Base-by-base conservation (phyloP, 1,284 basidiomycete genomes). In the Ganoderma resinaceum region DNA sequence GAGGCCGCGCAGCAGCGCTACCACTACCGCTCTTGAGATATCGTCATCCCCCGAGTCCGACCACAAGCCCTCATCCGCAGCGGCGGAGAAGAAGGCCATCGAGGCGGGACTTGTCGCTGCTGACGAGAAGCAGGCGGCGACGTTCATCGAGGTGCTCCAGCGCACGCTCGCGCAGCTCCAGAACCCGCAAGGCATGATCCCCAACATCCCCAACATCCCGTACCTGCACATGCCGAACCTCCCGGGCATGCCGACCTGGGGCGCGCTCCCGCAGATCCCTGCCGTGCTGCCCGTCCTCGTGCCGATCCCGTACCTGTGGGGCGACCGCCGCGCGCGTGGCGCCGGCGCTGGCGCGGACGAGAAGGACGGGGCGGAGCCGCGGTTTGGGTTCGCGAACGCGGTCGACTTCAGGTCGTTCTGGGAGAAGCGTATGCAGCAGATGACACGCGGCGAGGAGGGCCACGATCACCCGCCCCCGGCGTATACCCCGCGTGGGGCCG, bases 251-350 rank as follows among this genome's bases (percentile, higher is more conserved):
- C 86, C 88, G 38, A 81, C 86, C n/a, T 92, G 91, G 91, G 86
- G 80, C 55, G 86, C 85, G 23, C 79, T 93, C 16, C 90, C 89
- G 2, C 91, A 92, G 71, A 86, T 94, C 67, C 91, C 91, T 0
- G 84, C 92, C 78, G 90, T 92, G n/a, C 93, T 94, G 84, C 91
- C 93, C 6, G 86, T 94, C 43, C 86, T 91, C 70, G 87, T 94
- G 16, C 91, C 92, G 2, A 87, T 90, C 76, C 86, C 89, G 43
- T 85, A 83, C n/a, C 89, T 91, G 84, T 85, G 89, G 9, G 85
- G 86, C 11, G 59, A 76, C 46, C 42, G 84, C 82, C 62, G 75
- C 73, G 38, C 79, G 57, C 76, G 78, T 26, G 79, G 73, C 53
- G 80, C 80, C 12, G 77, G 74, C 79, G 81, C n/a, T 29, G 79